These are phyloP conservation scores for Priceomyces castillae DNA, from an alignment of 805 yeast genomes.

Conservation along the genomic window DNA sequence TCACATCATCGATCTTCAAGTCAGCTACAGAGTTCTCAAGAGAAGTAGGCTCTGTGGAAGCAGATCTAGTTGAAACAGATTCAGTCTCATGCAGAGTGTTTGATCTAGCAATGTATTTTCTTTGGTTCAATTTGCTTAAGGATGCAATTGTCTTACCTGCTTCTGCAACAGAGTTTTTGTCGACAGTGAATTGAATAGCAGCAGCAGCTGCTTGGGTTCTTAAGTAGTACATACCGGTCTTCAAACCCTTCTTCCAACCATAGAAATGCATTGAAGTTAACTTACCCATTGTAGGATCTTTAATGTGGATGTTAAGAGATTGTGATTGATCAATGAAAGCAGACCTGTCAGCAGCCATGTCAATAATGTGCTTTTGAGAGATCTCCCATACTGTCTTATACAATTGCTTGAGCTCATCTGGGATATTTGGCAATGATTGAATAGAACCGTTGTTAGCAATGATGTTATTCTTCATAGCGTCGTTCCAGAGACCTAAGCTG, in stretches of 20 bases:
- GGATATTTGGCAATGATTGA: conserved; percentile 53
- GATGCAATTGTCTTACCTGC: conserved; percentile 40
- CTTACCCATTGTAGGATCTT: conserved; percentile 93
- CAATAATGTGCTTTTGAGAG: conserved; percentile 56
- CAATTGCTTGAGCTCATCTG: conserved; percentile 51
- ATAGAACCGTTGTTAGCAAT: conserved; percentile 58
- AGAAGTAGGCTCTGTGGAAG: conserved; percentile 40
- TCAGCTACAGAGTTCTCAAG: conserved; percentile 48
- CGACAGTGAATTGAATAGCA: conserved; percentile 82
- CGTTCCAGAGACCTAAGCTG: conserved; percentile 58
- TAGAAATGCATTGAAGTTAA: conserved; percentile 97
- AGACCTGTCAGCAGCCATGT: conserved; percentile 71
- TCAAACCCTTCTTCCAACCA: conserved; percentile 97
- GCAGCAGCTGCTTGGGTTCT: conserved; percentile 97
- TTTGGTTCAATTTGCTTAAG: conserved; percentile 37
- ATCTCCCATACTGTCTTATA: conserved; percentile 65
- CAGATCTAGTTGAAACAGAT: conserved; percentile 20
- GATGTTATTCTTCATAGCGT: conserved; percentile 54
- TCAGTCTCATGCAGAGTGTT: conserved; percentile 16
- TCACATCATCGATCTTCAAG: conserved; percentile 31
- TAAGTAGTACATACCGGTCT: conserved; percentile 97
- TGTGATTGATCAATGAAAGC: conserved; percentile 90
- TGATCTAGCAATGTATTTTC: conserved; percentile 31
- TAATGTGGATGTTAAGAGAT: conserved; percentile 83
- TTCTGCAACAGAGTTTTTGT: conserved; percentile 38